Conservation (phyloP, 495 filamentous ascomycete genomes). For the Echria macrotheca region DNA sequence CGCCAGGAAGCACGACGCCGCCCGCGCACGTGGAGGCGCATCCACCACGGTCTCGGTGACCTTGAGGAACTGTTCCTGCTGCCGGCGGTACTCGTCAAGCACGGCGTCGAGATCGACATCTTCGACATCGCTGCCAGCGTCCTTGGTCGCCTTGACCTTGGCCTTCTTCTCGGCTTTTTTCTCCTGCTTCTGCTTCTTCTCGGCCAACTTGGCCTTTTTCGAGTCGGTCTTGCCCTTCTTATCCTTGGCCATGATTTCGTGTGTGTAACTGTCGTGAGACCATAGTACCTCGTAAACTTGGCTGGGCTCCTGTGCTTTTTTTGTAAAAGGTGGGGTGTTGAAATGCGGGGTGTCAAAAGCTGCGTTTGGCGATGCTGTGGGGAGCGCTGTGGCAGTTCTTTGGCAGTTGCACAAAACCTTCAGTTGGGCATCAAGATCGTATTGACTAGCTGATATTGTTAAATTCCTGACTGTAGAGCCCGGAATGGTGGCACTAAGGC, state of each 20-base stretch:
- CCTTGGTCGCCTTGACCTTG: constrained; percentile 46
- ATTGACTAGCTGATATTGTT: too few relatives aligned
- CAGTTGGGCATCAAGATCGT: too few relatives aligned
- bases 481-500: too few relatives aligned
- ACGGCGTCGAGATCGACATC: constrained; percentile 96
- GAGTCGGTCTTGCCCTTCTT: constrained; percentile 53
- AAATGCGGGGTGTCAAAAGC: too few relatives aligned
- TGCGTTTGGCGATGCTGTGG: too few relatives aligned
- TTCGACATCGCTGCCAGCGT: constrained; percentile 74
- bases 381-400: too few relatives aligned
- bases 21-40: constrained; percentile 69
- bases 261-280: too few relatives aligned
- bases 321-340: too few relatives aligned
- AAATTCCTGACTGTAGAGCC: too few relatives aligned
- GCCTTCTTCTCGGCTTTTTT: constrained; percentile 60
- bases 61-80: constrained; percentile 90
- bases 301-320: too few relatives aligned
- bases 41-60: constrained; percentile 73
- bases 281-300: too few relatives aligned
- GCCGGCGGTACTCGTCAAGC: constrained; percentile 76
- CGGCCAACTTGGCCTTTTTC: constrained; percentile 57
- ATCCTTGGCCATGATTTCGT: constrained; percentile 54
- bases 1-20: constrained; percentile 72
- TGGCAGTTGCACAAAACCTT: too few relatives aligned
- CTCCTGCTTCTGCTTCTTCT: constrained; percentile 61